Percentiles rank a stretch among this genome's conserved stretches.
phyloP scores from a whole-genome alignment of 192 early-diverging fungal genomes.

The Lobosporangium transversale region DNA sequence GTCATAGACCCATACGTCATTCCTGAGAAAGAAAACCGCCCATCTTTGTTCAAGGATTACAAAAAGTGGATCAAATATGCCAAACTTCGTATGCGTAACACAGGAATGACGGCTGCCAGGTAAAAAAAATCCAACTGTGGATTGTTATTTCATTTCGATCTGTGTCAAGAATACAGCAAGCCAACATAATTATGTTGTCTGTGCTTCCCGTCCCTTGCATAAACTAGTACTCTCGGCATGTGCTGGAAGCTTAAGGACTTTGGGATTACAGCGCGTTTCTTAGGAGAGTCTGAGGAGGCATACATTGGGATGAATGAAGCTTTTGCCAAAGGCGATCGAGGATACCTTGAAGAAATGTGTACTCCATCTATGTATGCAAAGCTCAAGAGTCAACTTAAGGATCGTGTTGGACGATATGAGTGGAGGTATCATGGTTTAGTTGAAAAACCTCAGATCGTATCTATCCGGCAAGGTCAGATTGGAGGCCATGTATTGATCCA shows the following conservation, averaged over 20 bases:
- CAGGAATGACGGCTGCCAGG: conserved; percentile 49
- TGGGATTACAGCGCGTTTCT: conserved; percentile 67
- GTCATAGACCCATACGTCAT: conserved; percentile 64
- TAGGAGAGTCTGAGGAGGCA: conserved; percentile 65
- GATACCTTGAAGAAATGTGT: conserved; percentile 65
- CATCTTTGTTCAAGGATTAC: conserved; percentile 57
- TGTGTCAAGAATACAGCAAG: too few species aligned
- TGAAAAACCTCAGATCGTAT: conserved; percentile 65
- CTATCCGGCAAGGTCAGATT: conserved; percentile 64
- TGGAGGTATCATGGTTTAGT: conserved; percentile 70
- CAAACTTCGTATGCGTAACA: conserved; percentile 62
- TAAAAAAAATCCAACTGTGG: too few species aligned
- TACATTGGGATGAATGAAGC: conserved; percentile 76
- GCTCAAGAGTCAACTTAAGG: conserved; percentile 70
- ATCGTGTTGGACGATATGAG: conserved; percentile 60
- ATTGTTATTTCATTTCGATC: too few species aligned
- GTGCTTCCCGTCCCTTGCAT: too few species aligned
- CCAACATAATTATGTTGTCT: too few species aligned
- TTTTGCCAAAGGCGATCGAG: conserved; percentile 71
- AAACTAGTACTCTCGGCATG: conserved; percentile 57
- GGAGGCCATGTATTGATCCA: conserved; percentile 65
- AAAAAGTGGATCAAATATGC: conserved; percentile 61
- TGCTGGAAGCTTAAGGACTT: conserved; percentile 62
- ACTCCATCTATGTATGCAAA: conserved; percentile 68
- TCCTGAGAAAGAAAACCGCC: conserved; percentile 57